These are phyloP conservation scores for Leishmania tropica DNA, from an alignment of 208 protist species.

Conservation along the genomic window DNA sequence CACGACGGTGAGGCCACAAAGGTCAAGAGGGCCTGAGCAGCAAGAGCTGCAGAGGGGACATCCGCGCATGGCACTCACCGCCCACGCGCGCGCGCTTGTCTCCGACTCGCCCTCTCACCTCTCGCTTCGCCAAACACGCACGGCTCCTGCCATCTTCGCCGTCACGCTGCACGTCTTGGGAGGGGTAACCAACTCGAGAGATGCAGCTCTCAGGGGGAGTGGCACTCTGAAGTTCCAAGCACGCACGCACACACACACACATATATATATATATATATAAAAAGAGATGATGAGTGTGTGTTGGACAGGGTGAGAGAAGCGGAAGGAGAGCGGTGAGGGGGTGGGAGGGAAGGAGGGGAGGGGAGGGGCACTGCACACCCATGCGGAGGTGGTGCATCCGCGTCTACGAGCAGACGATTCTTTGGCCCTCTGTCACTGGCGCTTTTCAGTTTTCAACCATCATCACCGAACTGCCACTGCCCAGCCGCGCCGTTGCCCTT, in stretches of 20 bases:
- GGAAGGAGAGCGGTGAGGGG: too few relatives aligned
- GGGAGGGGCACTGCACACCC: too few relatives aligned
- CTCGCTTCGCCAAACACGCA: neutral
- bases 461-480: too few relatives aligned
- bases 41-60: neutral
- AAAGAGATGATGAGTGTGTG: too few relatives aligned
- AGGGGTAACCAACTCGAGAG: neutral
- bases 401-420: neutral
- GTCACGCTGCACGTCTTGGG: neutral
- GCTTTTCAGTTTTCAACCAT: too few relatives aligned
- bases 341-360: too few relatives aligned
- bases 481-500: neutral
- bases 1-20: neutral
- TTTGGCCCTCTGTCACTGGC: neutral
- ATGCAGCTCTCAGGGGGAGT: neutral
- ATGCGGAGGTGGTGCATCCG: neutral
- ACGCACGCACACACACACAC: too few relatives aligned
- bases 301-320: too few relatives aligned
- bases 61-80: neutral
- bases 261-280: too few relatives aligned
- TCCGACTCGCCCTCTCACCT: neutral
- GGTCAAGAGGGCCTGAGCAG: conserved; percentile 2
- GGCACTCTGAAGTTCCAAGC: neutral
- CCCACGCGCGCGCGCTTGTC: neutral
- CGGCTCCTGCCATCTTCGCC: neutral